Evolutionary conservation across 2,329 filamentous ascomycete species (phyloP).

Genomic region (Cryphonectria carpinicola): DNA sequence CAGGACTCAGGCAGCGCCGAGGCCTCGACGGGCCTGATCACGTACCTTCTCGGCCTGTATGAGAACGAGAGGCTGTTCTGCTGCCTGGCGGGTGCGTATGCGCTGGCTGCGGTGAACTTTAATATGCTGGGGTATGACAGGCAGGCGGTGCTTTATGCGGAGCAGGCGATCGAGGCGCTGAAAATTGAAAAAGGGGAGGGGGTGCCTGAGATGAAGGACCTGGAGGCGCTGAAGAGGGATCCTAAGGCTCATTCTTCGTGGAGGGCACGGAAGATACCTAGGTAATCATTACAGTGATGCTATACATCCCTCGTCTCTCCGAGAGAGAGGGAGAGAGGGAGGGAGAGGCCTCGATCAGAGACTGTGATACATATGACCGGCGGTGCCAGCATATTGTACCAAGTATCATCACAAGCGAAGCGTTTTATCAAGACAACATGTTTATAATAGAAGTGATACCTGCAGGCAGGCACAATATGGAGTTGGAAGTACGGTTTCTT

Average conservation of each 20-base stretch:
- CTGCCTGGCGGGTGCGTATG: constrained; percentile 41
- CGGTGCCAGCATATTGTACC: no score
- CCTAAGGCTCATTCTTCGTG: constrained; percentile 36
- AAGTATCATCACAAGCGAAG: no score
- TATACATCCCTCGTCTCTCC: neutral
- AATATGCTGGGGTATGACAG: constrained; percentile 42
- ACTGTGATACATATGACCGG: no score
- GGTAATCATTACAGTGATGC: neutral
- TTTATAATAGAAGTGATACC: no score
- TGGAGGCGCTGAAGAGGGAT: constrained; percentile 39
- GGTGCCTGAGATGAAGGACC: constrained; percentile 36
- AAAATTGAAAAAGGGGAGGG: constrained; percentile 39
- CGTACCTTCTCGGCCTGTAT: constrained; percentile 39
- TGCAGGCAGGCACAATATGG: no score
- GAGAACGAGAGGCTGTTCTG: constrained; percentile 39
- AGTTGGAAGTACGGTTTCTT: no score
- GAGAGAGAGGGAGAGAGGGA: no score
- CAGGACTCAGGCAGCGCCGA: constrained; percentile 29
- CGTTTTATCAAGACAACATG: no score
- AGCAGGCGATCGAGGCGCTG: constrained; percentile 39
- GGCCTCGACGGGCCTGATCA: constrained; percentile 37
- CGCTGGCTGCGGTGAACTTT: constrained; percentile 44
- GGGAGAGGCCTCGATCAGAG: neutral
- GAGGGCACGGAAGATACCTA: constrained; percentile 6
- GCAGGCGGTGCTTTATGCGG: constrained; percentile 38